Conservation (phyloP, 2,329 filamentous ascomycete species). For the Calonectria pteridis region DNA sequence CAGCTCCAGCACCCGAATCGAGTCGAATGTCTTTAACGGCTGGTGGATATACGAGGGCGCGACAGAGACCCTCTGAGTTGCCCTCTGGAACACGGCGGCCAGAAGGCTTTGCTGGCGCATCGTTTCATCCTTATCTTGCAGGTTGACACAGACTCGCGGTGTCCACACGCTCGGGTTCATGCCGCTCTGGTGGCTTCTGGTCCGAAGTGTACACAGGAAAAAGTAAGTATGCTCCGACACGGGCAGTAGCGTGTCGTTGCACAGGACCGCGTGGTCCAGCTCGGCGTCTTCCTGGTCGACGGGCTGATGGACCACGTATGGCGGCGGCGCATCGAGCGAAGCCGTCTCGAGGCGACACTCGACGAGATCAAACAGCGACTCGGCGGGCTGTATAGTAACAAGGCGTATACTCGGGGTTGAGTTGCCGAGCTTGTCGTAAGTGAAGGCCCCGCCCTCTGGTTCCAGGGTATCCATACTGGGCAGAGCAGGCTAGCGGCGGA, state of each 20-base stretch:
- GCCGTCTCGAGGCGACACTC: constrained; percentile 12
- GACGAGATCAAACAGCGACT: constrained; percentile 20
- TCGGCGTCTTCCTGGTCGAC: constrained; percentile 10
- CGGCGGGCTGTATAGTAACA: constrained; percentile 10
- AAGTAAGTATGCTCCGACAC: constrained; percentile 26
- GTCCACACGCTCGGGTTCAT: constrained; percentile 17
- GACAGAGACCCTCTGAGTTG: constrained; percentile 16
- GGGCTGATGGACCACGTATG: constrained; percentile 22
- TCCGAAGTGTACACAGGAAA: constrained; percentile 18
- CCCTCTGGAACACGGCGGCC: constrained; percentile 1
- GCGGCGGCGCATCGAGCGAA: background rate
- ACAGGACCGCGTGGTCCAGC: constrained; percentile 19
- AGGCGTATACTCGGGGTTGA: background rate
- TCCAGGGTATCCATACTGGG: constrained; percentile 6
- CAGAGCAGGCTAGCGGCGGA: constrained; percentile 4
- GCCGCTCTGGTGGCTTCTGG: constrained; percentile 5
- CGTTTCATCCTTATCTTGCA: constrained; percentile 1
- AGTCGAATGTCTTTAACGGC: background rate
- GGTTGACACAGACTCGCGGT: constrained; percentile 20
- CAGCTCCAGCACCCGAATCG: constrained; percentile 20
- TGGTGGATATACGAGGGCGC: constrained; percentile 9
- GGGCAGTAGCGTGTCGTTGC: constrained; percentile 9
- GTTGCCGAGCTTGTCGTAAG: background rate
- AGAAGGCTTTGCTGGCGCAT: constrained; percentile 3
- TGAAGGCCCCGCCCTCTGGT: constrained; percentile 9